A percentile compares a stretch with the other conserved stretches of the same genome.
phyloP scores from a whole-genome alignment of 2,329 filamentous ascomycete species.

The Talaromyces sp. region DNA sequence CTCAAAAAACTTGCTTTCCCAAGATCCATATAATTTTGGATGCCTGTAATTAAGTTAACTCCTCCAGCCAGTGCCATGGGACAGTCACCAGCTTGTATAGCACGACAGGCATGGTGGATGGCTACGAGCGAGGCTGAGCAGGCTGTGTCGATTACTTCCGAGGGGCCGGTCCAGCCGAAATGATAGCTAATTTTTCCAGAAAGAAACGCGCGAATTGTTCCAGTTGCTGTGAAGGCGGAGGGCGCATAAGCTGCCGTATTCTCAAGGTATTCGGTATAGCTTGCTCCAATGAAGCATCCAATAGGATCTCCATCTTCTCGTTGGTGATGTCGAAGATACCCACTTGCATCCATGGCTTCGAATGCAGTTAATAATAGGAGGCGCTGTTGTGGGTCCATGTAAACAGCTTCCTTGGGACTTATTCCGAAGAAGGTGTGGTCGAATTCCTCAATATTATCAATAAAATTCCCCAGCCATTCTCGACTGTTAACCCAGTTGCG shows the following conservation, averaged over 20 bases:
- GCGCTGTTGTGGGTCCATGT: slow-evolving; percentile 25
- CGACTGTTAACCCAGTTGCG: slow-evolving; percentile 11
- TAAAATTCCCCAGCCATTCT: slow-evolving; percentile 11
- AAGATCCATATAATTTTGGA: slow-evolving; percentile 26
- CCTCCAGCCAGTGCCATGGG: slow-evolving; percentile 20
- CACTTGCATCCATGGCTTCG: slow-evolving; percentile 22
- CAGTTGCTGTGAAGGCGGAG: slow-evolving; percentile 17
- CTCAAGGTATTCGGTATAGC: slow-evolving; percentile 21
- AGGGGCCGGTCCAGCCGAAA: slow-evolving; percentile 35
- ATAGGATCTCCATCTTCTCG: slow-evolving; percentile 12
- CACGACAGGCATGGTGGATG: slow-evolving; percentile 27
- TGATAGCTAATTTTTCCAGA: slow-evolving; percentile 38
- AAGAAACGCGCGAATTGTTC: slow-evolving; percentile 31
- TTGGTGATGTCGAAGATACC: slow-evolving; percentile 15
- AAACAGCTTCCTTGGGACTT: background rate
- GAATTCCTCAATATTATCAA: slow-evolving; percentile 14
- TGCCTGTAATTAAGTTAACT: slow-evolving; percentile 22
- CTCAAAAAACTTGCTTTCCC: slow-evolving; percentile 44
- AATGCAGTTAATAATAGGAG: slow-evolving; percentile 21
- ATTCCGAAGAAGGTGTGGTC: slow-evolving; percentile 19
- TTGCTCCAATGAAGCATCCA: slow-evolving; percentile 24
- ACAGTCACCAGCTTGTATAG: slow-evolving; percentile 22
- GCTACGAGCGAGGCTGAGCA: slow-evolving; percentile 40
- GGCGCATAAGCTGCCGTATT: slow-evolving; percentile 20
- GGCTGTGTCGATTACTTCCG: slow-evolving; percentile 44